Conservation (phyloP, 1,139 yeast species). For the Saccharomyces hybrid region DNA sequence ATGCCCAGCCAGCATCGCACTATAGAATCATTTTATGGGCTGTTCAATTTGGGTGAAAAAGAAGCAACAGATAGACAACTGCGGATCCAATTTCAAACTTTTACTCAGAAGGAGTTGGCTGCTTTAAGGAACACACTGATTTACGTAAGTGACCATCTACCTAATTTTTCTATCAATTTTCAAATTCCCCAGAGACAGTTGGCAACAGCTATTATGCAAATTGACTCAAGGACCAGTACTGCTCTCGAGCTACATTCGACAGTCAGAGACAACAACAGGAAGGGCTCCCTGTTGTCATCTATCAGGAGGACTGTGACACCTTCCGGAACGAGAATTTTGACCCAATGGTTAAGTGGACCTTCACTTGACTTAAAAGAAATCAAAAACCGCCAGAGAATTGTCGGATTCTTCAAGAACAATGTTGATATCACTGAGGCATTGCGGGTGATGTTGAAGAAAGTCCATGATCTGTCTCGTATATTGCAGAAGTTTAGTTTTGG, state of each 20-base stretch:
- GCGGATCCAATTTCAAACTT: conserved; percentile 23
- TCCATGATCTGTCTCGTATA: conserved; percentile 47
- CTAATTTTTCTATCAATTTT: conserved; percentile 42
- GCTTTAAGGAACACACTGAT: conserved; percentile 51
- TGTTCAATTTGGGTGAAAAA: conserved; percentile 22
- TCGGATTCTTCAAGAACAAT: conserved; percentile 44
- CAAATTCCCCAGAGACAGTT: conserved; percentile 46
- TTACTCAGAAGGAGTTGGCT: conserved; percentile 41
- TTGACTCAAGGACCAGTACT: conserved; percentile 75
- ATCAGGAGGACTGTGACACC: conserved; percentile 69
- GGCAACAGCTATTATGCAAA: conserved; percentile 53
- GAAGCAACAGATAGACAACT: conserved; percentile 23
- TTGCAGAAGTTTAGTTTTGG: conserved; percentile 46
- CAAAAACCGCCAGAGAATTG: conserved; percentile 53
- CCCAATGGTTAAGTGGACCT: conserved; percentile 82
- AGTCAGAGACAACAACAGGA: conserved; percentile 47
- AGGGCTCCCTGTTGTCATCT: conserved; percentile 64
- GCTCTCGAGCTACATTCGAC: conserved; percentile 68
- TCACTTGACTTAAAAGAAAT: conserved; percentile 53
- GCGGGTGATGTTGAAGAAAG: conserved; percentile 31
- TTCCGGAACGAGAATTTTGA: conserved; percentile 70
- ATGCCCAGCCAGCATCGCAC: conserved; percentile 34
- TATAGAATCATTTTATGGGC: conserved; percentile 27
- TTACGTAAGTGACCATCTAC: conserved; percentile 51
- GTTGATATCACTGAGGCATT: conserved; percentile 35